A percentile compares a stretch with the other conserved stretches of the same genome.
Evolutionary conservation across 805 yeast genomes (phyloP).

Genomic region (Lipomyces chichibuensis): DNA sequence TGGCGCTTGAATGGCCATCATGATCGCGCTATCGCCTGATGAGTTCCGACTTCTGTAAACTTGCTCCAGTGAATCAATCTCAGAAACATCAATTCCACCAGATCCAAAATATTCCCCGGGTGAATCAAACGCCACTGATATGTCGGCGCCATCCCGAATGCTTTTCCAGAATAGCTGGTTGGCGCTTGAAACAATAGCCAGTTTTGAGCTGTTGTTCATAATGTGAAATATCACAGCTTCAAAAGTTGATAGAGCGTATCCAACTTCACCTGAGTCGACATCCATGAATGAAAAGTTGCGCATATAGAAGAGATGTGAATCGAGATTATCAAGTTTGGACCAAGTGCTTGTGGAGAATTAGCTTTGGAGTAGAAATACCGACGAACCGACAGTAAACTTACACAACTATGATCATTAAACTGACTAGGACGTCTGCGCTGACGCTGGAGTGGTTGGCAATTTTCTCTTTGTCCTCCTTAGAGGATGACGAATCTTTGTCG

Average conservation of each 20-base stretch:
- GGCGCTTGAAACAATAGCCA: conserved; percentile 49
- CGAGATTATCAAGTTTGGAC: conserved; percentile 60
- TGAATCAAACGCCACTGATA: conserved; percentile 23
- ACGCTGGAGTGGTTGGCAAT: conserved; percentile 24
- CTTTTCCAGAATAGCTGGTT: conserved; percentile 61
- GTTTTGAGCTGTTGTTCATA: conserved; percentile 47
- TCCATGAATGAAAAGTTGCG: conserved; percentile 59
- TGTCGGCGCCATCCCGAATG: conserved; percentile 43
- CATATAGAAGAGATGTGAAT: conserved; percentile 67
- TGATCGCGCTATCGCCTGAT: conserved; percentile 70
- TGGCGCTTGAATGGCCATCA: conserved; percentile 58
- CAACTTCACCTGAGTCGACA: conserved; percentile 61
- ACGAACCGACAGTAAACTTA: conserved; percentile 42
- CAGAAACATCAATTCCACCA: conserved; percentile 30
- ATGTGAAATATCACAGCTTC: conserved; percentile 79
- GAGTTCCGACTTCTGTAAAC: conserved; percentile 33
- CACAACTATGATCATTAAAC: conserved; percentile 68
- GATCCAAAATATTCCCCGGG: conserved; percentile 29
- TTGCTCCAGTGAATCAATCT: conserved; percentile 32
- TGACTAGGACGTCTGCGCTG: conserved; percentile 36
- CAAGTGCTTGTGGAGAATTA: conserved; percentile 39
- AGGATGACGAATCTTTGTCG: conserved; percentile 23
- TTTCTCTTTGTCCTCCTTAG: conserved; percentile 34
- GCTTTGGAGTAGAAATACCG: neutral
- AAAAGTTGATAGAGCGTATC: conserved; percentile 78